These are phyloP conservation scores for Alternaria tenuissima DNA, from an alignment of 2,329 filamentous ascomycete genomes.

Conservation along the genomic window DNA sequence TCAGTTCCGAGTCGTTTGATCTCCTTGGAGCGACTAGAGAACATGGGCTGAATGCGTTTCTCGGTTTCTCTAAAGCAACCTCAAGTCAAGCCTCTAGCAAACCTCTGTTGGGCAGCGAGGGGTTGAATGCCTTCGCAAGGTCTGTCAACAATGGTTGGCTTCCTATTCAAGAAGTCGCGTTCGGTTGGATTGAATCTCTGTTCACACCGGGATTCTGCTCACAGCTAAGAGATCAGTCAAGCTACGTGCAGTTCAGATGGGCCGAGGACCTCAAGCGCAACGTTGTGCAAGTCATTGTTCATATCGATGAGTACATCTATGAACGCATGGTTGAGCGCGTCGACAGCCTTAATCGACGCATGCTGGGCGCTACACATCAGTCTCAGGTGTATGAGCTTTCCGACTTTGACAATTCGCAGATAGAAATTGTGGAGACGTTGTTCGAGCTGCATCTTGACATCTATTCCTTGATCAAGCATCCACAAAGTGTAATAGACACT, in stretches of 20 bases:
- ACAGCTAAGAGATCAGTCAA: conserved; percentile 47
- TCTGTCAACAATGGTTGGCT: conserved; percentile 58
- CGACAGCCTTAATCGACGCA: conserved; percentile 32
- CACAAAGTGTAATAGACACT: conserved; percentile 63
- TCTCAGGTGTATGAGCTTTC: conserved; percentile 32
- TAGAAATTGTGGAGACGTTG: conserved; percentile 66
- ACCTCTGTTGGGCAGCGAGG: conserved; percentile 52
- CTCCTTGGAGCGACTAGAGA: conserved; percentile 59
- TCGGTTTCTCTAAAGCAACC: conserved; percentile 63
- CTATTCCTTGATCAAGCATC: conserved; percentile 68
- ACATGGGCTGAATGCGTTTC: conserved; percentile 62
- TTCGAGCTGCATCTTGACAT: conserved; percentile 74
- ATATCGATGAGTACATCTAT: conserved; percentile 64
- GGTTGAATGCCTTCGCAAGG: conserved; percentile 53
- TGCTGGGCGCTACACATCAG: conserved; percentile 33
- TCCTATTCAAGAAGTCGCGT: conserved; percentile 61
- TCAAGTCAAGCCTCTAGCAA: conserved; percentile 52
- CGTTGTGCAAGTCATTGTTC: conserved; percentile 61
- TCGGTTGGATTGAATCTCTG: conserved; percentile 62
- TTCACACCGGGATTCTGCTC: conserved; percentile 53
- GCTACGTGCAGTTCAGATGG: conserved; percentile 65
- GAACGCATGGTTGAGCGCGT: conserved; percentile 50
- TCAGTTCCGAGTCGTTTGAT: conserved; percentile 60
- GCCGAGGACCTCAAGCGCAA: conserved; percentile 63
- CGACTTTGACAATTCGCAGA: conserved; percentile 46